phyloP scores from a whole-genome alignment of 2,329 filamentous ascomycete species.

The Myotisia sp. region DNA sequence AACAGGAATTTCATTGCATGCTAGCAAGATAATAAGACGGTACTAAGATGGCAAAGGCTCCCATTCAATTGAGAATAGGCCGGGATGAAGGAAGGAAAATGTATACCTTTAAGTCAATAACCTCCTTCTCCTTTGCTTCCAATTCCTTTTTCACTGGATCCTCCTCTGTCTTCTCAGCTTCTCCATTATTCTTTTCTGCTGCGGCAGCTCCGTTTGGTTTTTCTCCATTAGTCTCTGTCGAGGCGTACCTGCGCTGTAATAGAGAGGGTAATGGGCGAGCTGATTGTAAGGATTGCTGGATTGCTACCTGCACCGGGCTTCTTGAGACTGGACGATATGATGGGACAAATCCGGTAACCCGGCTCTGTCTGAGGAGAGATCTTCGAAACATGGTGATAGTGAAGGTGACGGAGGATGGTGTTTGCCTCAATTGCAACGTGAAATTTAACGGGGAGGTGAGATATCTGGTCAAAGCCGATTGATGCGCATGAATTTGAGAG shows the following conservation, averaged over 20 bases:
- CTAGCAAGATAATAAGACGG: background rate
- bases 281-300: slow-evolving; percentile 18
- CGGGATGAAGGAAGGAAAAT: background rate
- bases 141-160: slow-evolving; percentile 49
- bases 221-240: slow-evolving; percentile 26
- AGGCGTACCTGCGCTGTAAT: slow-evolving; percentile 28
- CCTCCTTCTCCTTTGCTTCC: slow-evolving; percentile 57
- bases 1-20: background rate
- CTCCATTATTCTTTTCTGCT: slow-evolving; percentile 31
- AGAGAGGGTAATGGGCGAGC: slow-evolving; percentile 22
- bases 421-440: background rate
- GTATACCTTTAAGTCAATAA: slow-evolving; percentile 73
- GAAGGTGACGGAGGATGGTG: background rate
- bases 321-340: slow-evolving; percentile 21
- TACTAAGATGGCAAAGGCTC: background rate
- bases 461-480: background rate
- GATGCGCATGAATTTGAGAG: slow-evolving; percentile 8
- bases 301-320: slow-evolving; percentile 23
- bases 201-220: slow-evolving; percentile 21
- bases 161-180: slow-evolving; percentile 29
- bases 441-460: background rate
- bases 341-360: slow-evolving; percentile 24
- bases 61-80: background rate
- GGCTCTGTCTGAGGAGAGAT: slow-evolving; percentile 29
- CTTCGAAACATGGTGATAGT: slow-evolving; percentile 27